phyloP scores from a whole-genome alignment of 306 rosid genomes.

The Trifolium fragiferum region DNA sequence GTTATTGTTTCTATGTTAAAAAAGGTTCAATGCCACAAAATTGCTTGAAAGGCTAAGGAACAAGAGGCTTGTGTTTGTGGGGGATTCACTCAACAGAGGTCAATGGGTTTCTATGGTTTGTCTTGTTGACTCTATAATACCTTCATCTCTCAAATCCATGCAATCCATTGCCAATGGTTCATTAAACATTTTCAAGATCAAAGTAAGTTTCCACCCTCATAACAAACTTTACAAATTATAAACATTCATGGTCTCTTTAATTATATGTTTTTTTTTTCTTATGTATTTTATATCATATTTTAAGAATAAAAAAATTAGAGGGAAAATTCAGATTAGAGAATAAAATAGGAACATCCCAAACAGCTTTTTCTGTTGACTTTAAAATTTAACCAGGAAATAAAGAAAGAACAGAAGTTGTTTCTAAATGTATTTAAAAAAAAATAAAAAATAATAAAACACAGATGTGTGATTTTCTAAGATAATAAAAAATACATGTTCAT shows the following conservation, averaged over 20 bases:
- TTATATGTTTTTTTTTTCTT: neutral
- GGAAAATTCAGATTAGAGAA: neutral
- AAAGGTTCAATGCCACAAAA: constrained; percentile 89
- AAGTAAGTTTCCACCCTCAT: constrained; percentile 49
- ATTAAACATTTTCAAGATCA: constrained; percentile 66
- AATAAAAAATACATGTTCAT: no score
- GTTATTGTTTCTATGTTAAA: constrained; percentile 62
- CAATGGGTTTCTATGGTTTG: constrained; percentile 98
- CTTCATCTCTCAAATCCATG: constrained; percentile 62
- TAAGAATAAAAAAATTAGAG: neutral
- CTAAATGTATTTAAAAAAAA: no score
- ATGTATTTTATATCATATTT: neutral
- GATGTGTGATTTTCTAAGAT: no score
- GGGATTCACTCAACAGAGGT: constrained; percentile 89
- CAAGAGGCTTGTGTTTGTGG: constrained; percentile 86
- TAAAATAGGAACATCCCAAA: no score
- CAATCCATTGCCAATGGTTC: constrained; percentile 71
- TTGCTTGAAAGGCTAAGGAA: constrained; percentile 81
- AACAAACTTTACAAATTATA: neutral
- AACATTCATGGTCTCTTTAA: neutral
- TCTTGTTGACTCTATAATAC: constrained; percentile 58
- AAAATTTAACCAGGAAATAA: no score
- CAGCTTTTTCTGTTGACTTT: no score
- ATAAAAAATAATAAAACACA: no score
- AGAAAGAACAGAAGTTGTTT: no score